Evolutionary conservation across 1,284 basidiomycete species (phyloP).

Genomic region (Marasmius oreades): DNA sequence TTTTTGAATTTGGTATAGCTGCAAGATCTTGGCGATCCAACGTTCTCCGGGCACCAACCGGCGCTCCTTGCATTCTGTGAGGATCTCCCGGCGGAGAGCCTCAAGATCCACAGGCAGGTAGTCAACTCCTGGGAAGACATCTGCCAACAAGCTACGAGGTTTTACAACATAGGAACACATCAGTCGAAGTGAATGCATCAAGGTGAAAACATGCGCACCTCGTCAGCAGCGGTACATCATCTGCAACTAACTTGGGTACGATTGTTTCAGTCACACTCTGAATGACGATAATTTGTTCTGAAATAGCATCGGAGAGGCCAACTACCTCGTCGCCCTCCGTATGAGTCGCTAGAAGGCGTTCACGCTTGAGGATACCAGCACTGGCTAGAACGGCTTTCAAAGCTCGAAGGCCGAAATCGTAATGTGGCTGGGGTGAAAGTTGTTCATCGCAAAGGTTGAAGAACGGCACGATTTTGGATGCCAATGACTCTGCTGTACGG

Average conservation of each 20-base stretch:
- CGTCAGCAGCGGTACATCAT: slow-evolving; percentile 92
- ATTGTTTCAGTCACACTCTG: slow-evolving; percentile 99
- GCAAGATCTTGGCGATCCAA: slow-evolving; percentile 96
- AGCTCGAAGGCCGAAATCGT: slow-evolving; percentile 98
- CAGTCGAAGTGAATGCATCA: slow-evolving; percentile 7
- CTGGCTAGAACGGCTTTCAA: slow-evolving; percentile 96
- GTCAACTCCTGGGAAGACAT: slow-evolving; percentile 96
- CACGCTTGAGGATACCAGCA: slow-evolving; percentile 96
- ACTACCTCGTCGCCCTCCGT: slow-evolving; percentile 44
- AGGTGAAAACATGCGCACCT: slow-evolving; percentile 47
- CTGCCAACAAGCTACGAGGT: slow-evolving; percentile 75
- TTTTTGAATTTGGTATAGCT: slow-evolving; percentile 99
- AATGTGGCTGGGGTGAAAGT: slow-evolving; percentile 95
- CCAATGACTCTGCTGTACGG: slow-evolving; percentile 92
- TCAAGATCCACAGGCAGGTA: slow-evolving; percentile 90
- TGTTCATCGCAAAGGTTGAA: slow-evolving; percentile 99
- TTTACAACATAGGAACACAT: background rate
- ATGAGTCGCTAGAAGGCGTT: slow-evolving; percentile 62
- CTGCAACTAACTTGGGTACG: slow-evolving; percentile 96
- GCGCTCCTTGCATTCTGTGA: slow-evolving; percentile 84
- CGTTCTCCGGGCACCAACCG: slow-evolving; percentile 83
- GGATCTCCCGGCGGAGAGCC: slow-evolving; percentile 80
- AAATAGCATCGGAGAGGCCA: slow-evolving; percentile 65
- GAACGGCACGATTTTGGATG: slow-evolving; percentile 98
- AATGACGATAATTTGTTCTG: slow-evolving; percentile 96